A percentile compares a stretch with the other conserved stretches of the same genome.
phyloP scores from a whole-genome alignment of 139 green algal genomes.

The Spirogloea muscicola region DNA sequence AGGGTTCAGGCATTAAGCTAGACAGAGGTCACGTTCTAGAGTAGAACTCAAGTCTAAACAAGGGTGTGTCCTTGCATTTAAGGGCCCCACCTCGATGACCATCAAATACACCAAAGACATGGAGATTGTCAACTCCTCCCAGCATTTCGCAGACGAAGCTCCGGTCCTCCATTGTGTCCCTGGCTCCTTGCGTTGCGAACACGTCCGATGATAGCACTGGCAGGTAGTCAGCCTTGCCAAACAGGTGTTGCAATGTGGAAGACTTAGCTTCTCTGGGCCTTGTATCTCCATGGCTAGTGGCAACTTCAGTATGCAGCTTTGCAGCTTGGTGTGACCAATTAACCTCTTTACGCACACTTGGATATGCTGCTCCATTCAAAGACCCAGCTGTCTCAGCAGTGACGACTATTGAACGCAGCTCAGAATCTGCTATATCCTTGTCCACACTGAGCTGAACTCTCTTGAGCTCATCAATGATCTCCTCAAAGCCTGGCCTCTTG shows the following conservation, averaged over 20 bases:
- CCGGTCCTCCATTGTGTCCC: slow-evolving; percentile 36
- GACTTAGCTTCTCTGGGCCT: no score
- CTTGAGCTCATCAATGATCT: slow-evolving; percentile 1
- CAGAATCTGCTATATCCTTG: neutral
- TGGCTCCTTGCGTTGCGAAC: slow-evolving; percentile 23
- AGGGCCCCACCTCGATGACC: slow-evolving; percentile 33
- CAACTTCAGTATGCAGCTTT: no score
- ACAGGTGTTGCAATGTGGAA: neutral
- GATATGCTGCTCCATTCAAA: no score
- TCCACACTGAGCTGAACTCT: neutral
- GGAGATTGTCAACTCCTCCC: neutral
- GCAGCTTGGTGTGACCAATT: no score
- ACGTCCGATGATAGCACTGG: slow-evolving; percentile 15
- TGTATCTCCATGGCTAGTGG: no score
- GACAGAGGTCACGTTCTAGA: no score
- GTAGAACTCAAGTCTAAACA: no score
- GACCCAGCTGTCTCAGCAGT: no score
- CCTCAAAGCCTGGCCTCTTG: slow-evolving; percentile 3
- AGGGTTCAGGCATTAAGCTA: no score
- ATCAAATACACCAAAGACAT: slow-evolving; percentile 40
- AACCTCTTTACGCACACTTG: no score
- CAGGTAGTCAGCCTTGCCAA: neutral
- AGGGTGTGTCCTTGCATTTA: no score
- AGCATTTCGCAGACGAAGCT: slow-evolving; percentile 4
- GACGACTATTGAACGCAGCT: no score